phyloP scores from a whole-genome alignment of 2,329 filamentous ascomycete genomes.

The Leptoxyphium fumago region DNA sequence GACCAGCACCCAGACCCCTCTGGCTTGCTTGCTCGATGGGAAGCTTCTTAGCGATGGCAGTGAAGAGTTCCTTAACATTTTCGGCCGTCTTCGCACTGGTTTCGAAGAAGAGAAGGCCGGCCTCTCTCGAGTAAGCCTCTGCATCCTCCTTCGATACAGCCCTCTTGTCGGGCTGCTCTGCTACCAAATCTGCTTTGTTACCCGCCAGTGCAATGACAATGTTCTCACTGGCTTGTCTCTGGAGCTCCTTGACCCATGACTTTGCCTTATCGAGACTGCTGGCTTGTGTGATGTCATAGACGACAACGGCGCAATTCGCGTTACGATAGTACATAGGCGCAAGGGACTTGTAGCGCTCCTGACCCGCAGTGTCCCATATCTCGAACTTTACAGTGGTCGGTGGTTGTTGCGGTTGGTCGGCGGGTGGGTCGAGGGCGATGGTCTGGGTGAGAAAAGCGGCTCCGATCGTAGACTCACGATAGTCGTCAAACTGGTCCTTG shows the following conservation, averaged over 20 bases:
- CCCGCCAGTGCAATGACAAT: constrained; percentile 97
- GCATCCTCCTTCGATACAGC: constrained; percentile 80
- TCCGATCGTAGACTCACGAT: constrained; percentile 94
- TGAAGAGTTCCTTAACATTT: constrained; percentile 92
- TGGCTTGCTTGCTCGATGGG: constrained; percentile 93
- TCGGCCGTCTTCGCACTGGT: constrained; percentile 95
- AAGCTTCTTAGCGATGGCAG: constrained; percentile 92
- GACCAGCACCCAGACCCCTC: constrained; percentile 45
- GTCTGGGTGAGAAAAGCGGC: constrained; percentile 98
- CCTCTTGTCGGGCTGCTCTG: constrained; percentile 87
- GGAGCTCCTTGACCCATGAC: constrained; percentile 96
- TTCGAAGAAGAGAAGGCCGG: constrained; percentile 92
- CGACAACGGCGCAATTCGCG: constrained; percentile 96
- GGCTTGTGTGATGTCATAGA: constrained; percentile 98
- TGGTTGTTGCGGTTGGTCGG: constrained; percentile 41
- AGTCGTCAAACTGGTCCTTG: constrained; percentile 99
- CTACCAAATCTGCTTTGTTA: constrained; percentile 95
- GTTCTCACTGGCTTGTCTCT: constrained; percentile 97
- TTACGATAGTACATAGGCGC: constrained; percentile 99
- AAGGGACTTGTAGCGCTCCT: constrained; percentile 97
- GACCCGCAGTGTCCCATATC: constrained; percentile 97
- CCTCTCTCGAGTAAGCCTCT: constrained; percentile 87
- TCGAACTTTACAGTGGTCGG: constrained; percentile 95
- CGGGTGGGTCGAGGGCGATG: constrained; percentile 63
- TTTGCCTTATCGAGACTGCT: constrained; percentile 97